Evolutionary conservation across 2,329 filamentous ascomycete genomes (phyloP).

Genomic region (Trichoderma aggressivum): DNA sequence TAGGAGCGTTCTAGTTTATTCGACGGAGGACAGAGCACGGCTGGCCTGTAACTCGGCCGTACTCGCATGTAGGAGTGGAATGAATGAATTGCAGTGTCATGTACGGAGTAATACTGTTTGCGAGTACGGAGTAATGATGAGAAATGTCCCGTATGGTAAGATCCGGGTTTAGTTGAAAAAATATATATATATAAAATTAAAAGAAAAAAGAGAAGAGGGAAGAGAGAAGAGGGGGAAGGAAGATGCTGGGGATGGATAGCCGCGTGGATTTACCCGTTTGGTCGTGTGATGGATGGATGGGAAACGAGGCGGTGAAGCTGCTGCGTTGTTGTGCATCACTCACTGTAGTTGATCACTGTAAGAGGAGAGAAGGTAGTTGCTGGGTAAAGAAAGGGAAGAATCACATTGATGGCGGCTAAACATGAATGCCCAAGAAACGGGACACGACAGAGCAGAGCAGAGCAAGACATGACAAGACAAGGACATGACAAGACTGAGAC

Average conservation of each 20-base stretch:
- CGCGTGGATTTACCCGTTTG: neutral
- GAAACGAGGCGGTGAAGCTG: neutral
- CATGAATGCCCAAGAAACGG: neutral
- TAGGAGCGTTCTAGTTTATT: neutral
- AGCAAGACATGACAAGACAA: neutral
- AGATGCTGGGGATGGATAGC: neutral
- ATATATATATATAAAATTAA: too few relatives aligned
- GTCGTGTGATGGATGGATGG: neutral
- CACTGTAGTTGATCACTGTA: neutral
- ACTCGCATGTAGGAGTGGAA: neutral
- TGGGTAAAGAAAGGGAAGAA: neutral
- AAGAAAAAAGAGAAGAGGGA: neutral
- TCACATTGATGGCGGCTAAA: neutral
- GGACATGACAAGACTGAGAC: neutral
- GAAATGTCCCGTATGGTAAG: neutral
- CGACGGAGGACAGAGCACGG: neutral
- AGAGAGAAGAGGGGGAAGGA: neutral
- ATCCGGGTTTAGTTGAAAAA: neutral
- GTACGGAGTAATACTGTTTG: neutral
- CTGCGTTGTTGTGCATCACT: neutral
- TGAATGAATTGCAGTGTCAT: neutral
- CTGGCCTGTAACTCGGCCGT: neutral
- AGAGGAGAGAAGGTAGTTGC: neutral
- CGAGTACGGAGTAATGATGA: neutral
- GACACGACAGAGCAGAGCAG: neutral